Evolutionary conservation across 345 rosid genomes (phyloP).

Genomic region (Pistacia integerrima): DNA sequence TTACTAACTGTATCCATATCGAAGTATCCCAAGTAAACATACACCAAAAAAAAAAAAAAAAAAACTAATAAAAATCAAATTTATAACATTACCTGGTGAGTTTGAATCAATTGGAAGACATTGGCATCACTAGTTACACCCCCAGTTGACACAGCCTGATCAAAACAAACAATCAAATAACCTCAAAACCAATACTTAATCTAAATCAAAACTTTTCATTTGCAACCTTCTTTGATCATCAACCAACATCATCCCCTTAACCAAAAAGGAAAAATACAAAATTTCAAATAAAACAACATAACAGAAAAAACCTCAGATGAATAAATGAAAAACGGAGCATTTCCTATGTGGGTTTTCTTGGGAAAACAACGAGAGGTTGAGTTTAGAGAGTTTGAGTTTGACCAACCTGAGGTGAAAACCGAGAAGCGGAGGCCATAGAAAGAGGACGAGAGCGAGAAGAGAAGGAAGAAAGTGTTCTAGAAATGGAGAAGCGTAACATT

Average conservation of each 20-base stretch:
- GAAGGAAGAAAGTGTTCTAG: constrained; percentile 17
- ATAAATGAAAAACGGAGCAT: neutral
- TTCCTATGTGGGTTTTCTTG: neutral
- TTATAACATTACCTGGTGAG: constrained; percentile 63
- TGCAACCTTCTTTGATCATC: neutral
- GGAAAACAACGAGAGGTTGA: neutral
- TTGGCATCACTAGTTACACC: constrained; percentile 47
- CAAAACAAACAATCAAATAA: constrained; percentile 12
- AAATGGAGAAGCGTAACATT: constrained; percentile 30
- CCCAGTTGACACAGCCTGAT: constrained; percentile 62
- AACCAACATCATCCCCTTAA: too few relatives aligned
- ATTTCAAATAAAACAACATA: neutral
- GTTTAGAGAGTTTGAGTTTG: neutral
- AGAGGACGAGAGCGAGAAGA: constrained; percentile 26
- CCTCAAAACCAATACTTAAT: neutral
- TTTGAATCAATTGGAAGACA: constrained; percentile 70
- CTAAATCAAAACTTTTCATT: neutral
- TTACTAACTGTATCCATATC: neutral
- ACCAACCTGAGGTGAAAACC: constrained; percentile 55
- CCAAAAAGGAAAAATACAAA: constrained; percentile 3
- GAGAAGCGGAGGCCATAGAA: constrained; percentile 75
- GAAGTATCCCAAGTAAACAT: neutral
- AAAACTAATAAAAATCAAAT: neutral
- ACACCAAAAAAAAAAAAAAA: neutral
- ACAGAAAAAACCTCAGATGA: constrained; percentile 2